Conservation (phyloP, 768 basidiomycete species). For the Thelephora aurantiotincta region DNA sequence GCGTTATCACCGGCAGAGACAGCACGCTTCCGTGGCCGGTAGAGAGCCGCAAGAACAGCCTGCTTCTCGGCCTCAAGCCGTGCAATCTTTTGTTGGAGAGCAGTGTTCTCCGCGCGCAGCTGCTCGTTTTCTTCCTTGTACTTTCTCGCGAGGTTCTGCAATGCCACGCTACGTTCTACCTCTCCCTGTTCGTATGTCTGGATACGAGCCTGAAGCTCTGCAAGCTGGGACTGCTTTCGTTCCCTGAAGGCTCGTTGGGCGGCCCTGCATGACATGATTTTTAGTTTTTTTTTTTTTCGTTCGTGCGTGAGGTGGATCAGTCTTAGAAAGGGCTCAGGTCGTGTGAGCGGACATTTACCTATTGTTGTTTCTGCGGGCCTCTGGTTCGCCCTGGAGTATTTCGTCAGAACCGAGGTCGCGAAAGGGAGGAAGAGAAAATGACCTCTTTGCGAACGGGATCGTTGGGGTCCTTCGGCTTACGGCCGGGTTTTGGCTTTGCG, state of each 20-base stretch:
- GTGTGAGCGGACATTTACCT: slow-evolving; percentile 68
- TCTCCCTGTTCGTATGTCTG: slow-evolving; percentile 85
- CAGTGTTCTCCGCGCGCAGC: slow-evolving; percentile 51
- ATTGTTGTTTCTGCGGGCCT: slow-evolving; percentile 26
- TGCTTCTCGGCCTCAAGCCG: slow-evolving; percentile 14
- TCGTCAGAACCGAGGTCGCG: background rate
- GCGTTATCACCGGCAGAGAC: slow-evolving; percentile 26
- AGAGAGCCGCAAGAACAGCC: slow-evolving; percentile 13
- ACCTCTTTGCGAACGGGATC: slow-evolving; percentile 22
- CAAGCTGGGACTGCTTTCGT: slow-evolving; percentile 77
- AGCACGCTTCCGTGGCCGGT: slow-evolving; percentile 48
- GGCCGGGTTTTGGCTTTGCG: slow-evolving; percentile 75
- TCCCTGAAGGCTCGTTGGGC: slow-evolving; percentile 86
- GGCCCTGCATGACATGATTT: slow-evolving; percentile 31
- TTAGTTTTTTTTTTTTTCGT: background rate
- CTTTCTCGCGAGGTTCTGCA: slow-evolving; percentile 71
- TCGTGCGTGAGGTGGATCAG: background rate
- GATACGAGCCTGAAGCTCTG: slow-evolving; percentile 75
- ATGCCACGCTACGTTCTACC: slow-evolving; percentile 71
- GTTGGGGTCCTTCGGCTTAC: slow-evolving; percentile 58
- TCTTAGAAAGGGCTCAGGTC: slow-evolving; percentile 23
- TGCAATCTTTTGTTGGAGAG: slow-evolving; percentile 31
- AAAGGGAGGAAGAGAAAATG: background rate
- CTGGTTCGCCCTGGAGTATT: background rate
- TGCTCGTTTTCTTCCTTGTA: slow-evolving; percentile 79